phyloP scores from a whole-genome alignment of 2,329 filamentous ascomycete species.

The Sporothrix pallida region DNA sequence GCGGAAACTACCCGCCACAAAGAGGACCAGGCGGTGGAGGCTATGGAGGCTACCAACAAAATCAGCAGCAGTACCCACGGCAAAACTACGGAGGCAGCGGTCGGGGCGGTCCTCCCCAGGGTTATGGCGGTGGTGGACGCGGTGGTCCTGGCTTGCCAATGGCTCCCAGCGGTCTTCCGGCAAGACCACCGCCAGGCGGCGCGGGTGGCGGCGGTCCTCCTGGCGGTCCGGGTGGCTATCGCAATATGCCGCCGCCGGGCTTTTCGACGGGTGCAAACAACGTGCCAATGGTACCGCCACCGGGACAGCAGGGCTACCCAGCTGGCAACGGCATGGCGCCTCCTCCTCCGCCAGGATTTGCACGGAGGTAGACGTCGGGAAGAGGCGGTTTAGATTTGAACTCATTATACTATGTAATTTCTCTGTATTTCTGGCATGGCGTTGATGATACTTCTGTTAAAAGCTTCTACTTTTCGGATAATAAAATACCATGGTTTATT shows the following conservation, averaged over 20 bases:
- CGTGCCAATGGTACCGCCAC: conserved; percentile 31
- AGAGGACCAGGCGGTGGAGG: conserved; percentile 9
- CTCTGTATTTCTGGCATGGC: conserved; percentile 30
- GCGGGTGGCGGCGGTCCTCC: conserved; percentile 54
- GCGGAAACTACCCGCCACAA: conserved; percentile 6
- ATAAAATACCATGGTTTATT: conserved; percentile 21
- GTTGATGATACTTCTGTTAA: conserved; percentile 26
- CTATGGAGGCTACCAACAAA: background rate
- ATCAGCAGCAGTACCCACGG: conserved; percentile 31
- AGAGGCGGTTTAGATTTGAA: no score
- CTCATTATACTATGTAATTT: background rate
- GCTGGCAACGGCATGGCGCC: conserved; percentile 35
- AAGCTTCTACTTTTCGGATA: background rate
- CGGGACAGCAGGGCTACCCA: conserved; percentile 19
- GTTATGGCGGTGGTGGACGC: conserved; percentile 44
- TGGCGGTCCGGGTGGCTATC: conserved; percentile 48
- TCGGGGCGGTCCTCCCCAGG: conserved; percentile 28
- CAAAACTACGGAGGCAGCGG: conserved; percentile 38
- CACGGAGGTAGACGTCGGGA: conserved; percentile 37
- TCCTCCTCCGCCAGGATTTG: conserved; percentile 41
- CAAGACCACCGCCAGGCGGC: conserved; percentile 56
- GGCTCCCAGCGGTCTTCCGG: conserved; percentile 57
- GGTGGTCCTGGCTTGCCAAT: conserved; percentile 50
- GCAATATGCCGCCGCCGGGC: conserved; percentile 50
- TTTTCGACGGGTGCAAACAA: conserved; percentile 35